Base-by-base conservation (phyloP, 1,284 basidiomycete species). In the Ceratobasidium sp. region DNA sequence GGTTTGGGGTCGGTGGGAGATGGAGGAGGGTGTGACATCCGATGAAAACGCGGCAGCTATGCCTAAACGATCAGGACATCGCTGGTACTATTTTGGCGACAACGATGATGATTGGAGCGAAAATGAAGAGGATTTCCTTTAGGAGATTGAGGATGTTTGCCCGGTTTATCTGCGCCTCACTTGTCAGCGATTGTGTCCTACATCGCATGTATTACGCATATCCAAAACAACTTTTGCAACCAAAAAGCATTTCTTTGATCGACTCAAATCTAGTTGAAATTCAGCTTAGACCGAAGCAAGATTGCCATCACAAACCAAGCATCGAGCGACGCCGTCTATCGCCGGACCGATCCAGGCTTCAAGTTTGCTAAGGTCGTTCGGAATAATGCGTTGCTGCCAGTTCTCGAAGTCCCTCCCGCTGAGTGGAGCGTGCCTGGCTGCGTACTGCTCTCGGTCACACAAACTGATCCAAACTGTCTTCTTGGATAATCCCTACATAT, bases 371-470 rank as follows among this genome's bases (percentile, higher is more conserved):
- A 29, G 45, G 11, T 56, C 2, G 33, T 7, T 17, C 29, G 31
- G 14, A 7, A 31, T 4, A 47, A 69, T 27, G 14, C 15, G 3
- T 41, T 6, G 1, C 36, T 57, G 19, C 29, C 44, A 7, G 29
- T 27, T 1, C 15, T 69, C 1, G 41, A 56, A 17, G 45, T 27
- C 17, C 9, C 36, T 17, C 17, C 50, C 9, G 19, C 29, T 6
- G 66, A 59, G 7, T 69, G 66, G 66, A 41, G 54, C 11, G 54
- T 56, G 1, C 54, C 50, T 1, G 31, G 14, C 17, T 59, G 44
- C 24, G 44, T 31, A 7, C 24, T 41, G 1, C 54, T 69, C 2
- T 69, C 54, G 14, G 44, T 44, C 17, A 45, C 66, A 24, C 66
- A 17, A 56, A n/a, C 50, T 67, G 4, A 44, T 69, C 8, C 33